Evolutionary conservation across 202 grass and related monocot genomes (phyloP), one percentile per base, ranked within the genome.

Genomic region (Hordeum pubiflorum): DNA sequence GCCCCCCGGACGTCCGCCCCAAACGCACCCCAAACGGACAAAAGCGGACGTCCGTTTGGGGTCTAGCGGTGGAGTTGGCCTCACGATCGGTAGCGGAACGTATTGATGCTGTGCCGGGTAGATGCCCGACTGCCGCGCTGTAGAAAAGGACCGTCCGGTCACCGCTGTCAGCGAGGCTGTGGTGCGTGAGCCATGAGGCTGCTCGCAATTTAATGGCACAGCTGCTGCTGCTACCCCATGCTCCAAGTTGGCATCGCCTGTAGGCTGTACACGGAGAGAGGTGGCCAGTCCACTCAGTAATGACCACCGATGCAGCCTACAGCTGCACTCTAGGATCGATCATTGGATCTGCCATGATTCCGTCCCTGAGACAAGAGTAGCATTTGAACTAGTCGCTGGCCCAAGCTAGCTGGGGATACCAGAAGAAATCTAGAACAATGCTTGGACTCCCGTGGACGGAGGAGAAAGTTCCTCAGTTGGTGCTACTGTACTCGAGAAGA

Each of bases 171-270:
- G 56, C 38, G 50, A 84, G 13, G 82, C n/a, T 22, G 18, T 11
- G 58, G 59, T 46, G 57, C 83, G 60, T 71, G 58, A 73, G 58
- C 23, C 69, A 17, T 22, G 56, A 72, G 41, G 79, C 54, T 60
- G 58, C 63, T 29, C 73, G 14, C 73, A 54, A 82, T 78, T 87
- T 2, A 82, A 77, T 39, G 32, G 41, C 0, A 70, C 79, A 75
- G 50, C 63, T 86, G 13, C 57, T 46, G 13, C 62, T 31, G 4
- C 24, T 6, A 72, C 41, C 69, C 79, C 34, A 44, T 85, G 77
- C 63, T 14, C 70, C 82, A 15, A 54, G 23, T 44, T 80, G 86
- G 46, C 79, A 65, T 52, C 32, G 60, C 26, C 43, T 44, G 41
- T 17, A 36, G 72, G 81, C 61, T 34, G 36, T 22, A 24, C 48